Evolutionary conservation across 768 basidiomycete species (phyloP).

Genomic region (Boletellus sp.): DNA sequence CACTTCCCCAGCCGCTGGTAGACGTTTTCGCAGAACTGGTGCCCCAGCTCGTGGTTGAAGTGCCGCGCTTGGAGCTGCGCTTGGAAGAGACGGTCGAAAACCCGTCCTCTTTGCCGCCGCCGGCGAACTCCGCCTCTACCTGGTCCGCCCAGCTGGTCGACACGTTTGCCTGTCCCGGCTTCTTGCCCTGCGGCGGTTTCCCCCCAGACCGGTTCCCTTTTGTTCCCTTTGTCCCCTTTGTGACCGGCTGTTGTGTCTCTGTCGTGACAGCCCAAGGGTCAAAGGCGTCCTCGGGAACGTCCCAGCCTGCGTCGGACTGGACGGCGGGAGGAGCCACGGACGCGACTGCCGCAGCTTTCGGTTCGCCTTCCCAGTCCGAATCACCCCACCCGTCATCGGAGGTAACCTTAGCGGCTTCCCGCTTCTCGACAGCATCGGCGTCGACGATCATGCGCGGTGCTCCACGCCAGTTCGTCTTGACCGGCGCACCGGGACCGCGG

Average conservation of each 20-base stretch:
- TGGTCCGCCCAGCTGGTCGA: conserved; percentile 28
- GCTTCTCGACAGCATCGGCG: conserved; percentile 22
- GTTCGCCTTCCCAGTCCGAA: conserved; percentile 12
- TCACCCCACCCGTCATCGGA: conserved; percentile 21
- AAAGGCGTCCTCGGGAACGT: conserved; percentile 11
- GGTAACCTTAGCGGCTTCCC: conserved; percentile 12
- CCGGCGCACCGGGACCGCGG: conserved; percentile 29
- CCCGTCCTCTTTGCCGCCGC: not conserved
- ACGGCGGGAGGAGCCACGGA: conserved; percentile 1
- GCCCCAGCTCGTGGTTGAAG: conserved; percentile 10
- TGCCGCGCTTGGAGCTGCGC: conserved; percentile 10
- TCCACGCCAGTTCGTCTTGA: conserved; percentile 31
- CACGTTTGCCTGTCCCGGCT: conserved; percentile 1
- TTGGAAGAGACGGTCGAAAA: conserved; percentile 12
- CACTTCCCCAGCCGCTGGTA: conserved; percentile 26
- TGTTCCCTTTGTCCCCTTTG: not conserved
- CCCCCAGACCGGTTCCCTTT: not conserved
- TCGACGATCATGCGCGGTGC: conserved; percentile 26
- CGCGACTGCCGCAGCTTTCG: conserved; percentile 1
- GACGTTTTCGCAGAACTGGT: conserved; percentile 14
- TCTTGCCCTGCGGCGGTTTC: conserved; percentile 3
- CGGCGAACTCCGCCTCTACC: conserved; percentile 17
- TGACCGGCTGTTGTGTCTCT: not conserved
- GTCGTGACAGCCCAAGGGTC: conserved; percentile 20
- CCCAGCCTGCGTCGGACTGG: conserved; percentile 23